Conservation (phyloP, 2,329 filamentous ascomycete genomes). For the Colletotrichum phormii region DNA sequence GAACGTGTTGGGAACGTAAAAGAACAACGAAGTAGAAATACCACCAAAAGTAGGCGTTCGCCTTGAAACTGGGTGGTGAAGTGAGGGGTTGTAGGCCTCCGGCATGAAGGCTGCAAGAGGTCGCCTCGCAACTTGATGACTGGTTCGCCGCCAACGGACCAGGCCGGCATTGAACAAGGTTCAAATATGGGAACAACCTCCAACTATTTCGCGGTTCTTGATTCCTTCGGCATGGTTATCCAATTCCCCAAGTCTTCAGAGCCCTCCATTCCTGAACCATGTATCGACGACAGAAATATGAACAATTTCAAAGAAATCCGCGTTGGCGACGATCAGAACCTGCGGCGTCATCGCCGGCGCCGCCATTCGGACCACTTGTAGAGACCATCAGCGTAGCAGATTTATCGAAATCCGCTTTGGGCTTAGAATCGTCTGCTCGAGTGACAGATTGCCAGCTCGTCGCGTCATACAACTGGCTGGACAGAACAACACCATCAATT, state of each 20-base stretch:
- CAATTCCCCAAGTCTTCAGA: not conserved
- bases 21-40: conserved; percentile 10
- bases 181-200: not conserved
- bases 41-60: conserved; percentile 1
- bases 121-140: not conserved
- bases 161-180: not conserved
- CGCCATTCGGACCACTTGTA: conserved; percentile 25
- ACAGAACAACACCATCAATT: conserved; percentile 42
- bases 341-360: not conserved
- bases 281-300: not conserved
- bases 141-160: not conserved
- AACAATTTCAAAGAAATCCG: not conserved
- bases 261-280: not conserved
- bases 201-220: too few relatives aligned
- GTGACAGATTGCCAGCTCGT: conserved; percentile 38
- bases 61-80: conserved; percentile 6
- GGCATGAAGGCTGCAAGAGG: conserved; percentile 9
- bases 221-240: not conserved
- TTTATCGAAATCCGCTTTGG: not conserved
- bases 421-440: not conserved
- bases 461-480: conserved; percentile 53
- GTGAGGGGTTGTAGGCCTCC: conserved; percentile 25
- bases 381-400: conserved; percentile 1
- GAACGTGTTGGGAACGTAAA: not conserved
- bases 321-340: conserved; percentile 1